Conservation (phyloP, 78 protist species). For the Dictyostelium purpureum region DNA sequence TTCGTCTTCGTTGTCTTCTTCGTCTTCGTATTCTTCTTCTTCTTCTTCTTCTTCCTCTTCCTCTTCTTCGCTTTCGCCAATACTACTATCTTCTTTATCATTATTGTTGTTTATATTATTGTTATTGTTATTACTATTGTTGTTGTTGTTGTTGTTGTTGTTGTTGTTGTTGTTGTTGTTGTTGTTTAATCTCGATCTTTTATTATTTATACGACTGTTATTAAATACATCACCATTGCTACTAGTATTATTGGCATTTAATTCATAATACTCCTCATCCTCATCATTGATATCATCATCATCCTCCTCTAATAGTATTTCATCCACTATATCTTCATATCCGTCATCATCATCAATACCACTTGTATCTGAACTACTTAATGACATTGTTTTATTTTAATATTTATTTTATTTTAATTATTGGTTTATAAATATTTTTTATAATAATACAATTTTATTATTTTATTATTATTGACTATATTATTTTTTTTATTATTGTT, state of each 20-base stretch:
- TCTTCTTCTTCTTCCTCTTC: slow-evolving; percentile 11
- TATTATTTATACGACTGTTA: background rate
- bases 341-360: slow-evolving; percentile 58
- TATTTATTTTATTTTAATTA: too few relatives aligned
- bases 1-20: background rate
- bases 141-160: background rate
- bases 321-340: slow-evolving; percentile 25
- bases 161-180: background rate
- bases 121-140: background rate
- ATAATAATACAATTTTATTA: too few relatives aligned
- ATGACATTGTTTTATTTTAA: background rate
- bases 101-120: background rate
- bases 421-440: too few relatives aligned
- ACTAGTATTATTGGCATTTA: background rate
- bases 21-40: background rate
- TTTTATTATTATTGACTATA: too few relatives aligned
- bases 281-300: slow-evolving; percentile 17
- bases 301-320: slow-evolving; percentile 7
- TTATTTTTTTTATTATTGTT: too few relatives aligned
- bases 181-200: background rate
- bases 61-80: background rate
- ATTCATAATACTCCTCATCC: background rate
- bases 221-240: background rate
- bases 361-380: slow-evolving; percentile 3
- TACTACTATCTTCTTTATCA: background rate